Conservation (phyloP, 495 filamentous ascomycete genomes). For the Tuber melanosporum region DNA sequence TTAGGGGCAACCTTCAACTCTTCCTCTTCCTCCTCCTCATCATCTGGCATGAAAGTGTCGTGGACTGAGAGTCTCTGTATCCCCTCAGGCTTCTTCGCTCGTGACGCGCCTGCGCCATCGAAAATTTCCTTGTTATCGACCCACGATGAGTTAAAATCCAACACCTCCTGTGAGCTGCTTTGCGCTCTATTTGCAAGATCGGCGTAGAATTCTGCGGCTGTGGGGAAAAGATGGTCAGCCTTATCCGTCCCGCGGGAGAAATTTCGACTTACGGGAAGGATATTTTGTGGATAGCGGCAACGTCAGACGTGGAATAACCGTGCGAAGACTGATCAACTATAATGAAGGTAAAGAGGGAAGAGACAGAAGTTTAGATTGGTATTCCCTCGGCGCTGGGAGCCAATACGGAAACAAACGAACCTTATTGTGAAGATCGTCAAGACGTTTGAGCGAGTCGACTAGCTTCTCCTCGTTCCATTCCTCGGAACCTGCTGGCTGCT, state of each 20-base stretch:
- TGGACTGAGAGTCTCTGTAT: slow-evolving; percentile 27
- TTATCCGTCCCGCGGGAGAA: not conserved
- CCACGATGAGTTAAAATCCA: slow-evolving; percentile 32
- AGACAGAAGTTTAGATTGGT: not conserved
- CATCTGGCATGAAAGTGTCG: slow-evolving; percentile 36
- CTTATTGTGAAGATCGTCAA: slow-evolving; percentile 39
- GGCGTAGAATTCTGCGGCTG: slow-evolving; percentile 35
- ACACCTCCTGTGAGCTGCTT: slow-evolving; percentile 34
- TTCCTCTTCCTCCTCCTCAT: slow-evolving; percentile 16
- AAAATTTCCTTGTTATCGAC: slow-evolving; percentile 26
- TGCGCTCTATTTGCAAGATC: slow-evolving; percentile 35
- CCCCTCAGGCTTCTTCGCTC: slow-evolving; percentile 12
- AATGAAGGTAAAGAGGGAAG: not conserved
- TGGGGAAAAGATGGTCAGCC: slow-evolving; percentile 6
- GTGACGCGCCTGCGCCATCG: slow-evolving; percentile 26
- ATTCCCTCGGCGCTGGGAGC: slow-evolving; percentile 4
- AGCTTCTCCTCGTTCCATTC: slow-evolving; percentile 37
- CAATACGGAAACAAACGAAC: slow-evolving; percentile 7
- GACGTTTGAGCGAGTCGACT: slow-evolving; percentile 35
- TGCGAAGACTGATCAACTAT: slow-evolving; percentile 38
- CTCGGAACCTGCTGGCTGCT: slow-evolving; percentile 12
- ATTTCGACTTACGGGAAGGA: slow-evolving; percentile 30
- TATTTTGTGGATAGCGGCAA: slow-evolving; percentile 27
- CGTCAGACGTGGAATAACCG: slow-evolving; percentile 35
- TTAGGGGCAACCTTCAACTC: slow-evolving; percentile 20